Conservation (phyloP, 768 basidiomycete species). For the Kwoniella dendrophila region DNA sequence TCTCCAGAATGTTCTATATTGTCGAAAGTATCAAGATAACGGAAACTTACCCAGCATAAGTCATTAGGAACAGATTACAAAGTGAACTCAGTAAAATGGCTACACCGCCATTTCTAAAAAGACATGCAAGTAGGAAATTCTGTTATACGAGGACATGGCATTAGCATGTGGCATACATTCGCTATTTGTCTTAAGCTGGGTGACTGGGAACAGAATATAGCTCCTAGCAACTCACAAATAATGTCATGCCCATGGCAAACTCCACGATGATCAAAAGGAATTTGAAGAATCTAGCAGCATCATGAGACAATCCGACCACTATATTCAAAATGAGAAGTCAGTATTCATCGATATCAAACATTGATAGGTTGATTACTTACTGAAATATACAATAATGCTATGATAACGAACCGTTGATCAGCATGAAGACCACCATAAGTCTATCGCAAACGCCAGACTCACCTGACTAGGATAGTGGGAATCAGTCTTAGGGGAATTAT, state of each 20-base stretch:
- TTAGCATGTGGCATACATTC: no score
- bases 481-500: conserved; percentile 83
- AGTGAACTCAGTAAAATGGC: conserved; percentile 80
- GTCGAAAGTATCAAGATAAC: neutral
- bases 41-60: conserved; percentile 53
- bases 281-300: conserved; percentile 87
- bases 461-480: conserved; percentile 80
- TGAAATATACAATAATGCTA: conserved; percentile 63
- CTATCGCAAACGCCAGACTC: conserved; percentile 1
- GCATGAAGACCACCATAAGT: neutral
- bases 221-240: conserved; percentile 66
- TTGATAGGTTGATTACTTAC: conserved; percentile 11
- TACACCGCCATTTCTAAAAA: conserved; percentile 83
- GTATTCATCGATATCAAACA: neutral
- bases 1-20: neutral
- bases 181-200: neutral
- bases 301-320: conserved; percentile 79
- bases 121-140: conserved; percentile 87
- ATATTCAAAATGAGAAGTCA: neutral
- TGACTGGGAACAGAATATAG: neutral
- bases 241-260: conserved; percentile 79
- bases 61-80: conserved; percentile 59
- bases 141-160: conserved; percentile 4
- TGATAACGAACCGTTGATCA: neutral
- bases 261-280: conserved; percentile 86